phyloP scores from a whole-genome alignment of 352 stramenopile genomes.

The Globisporangium camurandrum region DNA sequence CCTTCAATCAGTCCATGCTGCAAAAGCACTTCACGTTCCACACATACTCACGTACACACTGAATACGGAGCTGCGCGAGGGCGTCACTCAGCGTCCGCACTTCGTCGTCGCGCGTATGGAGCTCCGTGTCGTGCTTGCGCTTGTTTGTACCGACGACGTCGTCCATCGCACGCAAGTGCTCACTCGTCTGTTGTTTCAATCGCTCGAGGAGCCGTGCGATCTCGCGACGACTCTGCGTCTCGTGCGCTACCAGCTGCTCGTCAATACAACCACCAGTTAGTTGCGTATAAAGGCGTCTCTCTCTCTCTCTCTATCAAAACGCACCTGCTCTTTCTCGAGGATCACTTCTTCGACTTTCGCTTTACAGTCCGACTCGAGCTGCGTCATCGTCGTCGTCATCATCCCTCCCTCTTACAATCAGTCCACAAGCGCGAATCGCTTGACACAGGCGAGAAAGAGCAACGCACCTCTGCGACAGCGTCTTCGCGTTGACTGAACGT shows the following conservation, averaged over 20 bases:
- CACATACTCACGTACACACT: conserved; percentile 21
- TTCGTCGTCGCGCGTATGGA: conserved; percentile 46
- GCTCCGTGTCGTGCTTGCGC: conserved; percentile 30
- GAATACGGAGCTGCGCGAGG: conserved; percentile 40
- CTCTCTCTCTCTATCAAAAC: too few relatives aligned
- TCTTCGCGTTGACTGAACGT: conserved; percentile 72
- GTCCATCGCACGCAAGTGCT: conserved; percentile 42
- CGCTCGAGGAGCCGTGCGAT: conserved; percentile 59
- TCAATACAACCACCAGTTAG: not conserved
- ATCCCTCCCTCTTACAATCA: not conserved
- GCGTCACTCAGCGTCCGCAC: conserved; percentile 35
- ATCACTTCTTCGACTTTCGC: conserved; percentile 55
- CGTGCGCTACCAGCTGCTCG: conserved; percentile 39
- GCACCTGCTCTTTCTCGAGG: conserved; percentile 73
- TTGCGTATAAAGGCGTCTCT: too few relatives aligned
- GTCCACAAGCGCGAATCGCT: not conserved
- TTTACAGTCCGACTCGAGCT: conserved; percentile 73
- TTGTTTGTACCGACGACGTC: conserved; percentile 22
- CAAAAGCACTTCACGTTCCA: not conserved
- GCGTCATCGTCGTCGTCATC: not conserved
- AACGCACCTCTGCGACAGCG: conserved; percentile 50
- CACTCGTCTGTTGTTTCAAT: conserved; percentile 34
- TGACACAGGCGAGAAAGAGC: too few relatives aligned
- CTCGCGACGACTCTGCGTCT: conserved; percentile 58
- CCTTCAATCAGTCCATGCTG: not conserved